These are phyloP conservation scores for Arabis alpina DNA, from an alignment of 345 rosid genomes.

Conservation along the genomic window DNA sequence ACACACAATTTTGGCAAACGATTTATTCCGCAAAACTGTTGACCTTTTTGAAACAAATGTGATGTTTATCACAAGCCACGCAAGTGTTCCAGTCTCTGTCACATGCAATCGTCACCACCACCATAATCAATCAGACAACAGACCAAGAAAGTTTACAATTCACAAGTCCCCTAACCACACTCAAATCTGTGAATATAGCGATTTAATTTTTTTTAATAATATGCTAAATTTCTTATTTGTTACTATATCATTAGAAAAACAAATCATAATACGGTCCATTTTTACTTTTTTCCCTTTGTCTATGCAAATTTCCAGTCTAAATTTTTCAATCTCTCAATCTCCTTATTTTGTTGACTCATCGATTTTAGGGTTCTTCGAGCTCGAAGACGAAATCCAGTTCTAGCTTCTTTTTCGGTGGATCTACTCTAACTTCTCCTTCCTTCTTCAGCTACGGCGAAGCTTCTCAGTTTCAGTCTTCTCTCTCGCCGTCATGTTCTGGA, in stretches of 20 bases:
- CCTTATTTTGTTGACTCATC: constrained; percentile 23
- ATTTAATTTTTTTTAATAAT: not conserved
- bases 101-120: constrained; percentile 14
- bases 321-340: constrained; percentile 9
- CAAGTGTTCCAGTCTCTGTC: not conserved
- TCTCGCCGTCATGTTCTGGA: constrained; percentile 81
- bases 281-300: constrained; percentile 24
- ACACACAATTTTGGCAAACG: constrained; percentile 2
- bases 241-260: not conserved
- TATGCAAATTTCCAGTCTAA: too few relatives aligned
- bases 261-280: not conserved
- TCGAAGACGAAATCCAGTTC: constrained; percentile 37
- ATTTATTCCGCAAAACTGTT: not conserved
- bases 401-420: too few relatives aligned
- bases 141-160: not conserved
- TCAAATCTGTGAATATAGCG: not conserved
- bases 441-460: constrained; percentile 39
- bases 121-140: not conserved
- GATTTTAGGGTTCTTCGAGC: constrained; percentile 36
- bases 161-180: not conserved
- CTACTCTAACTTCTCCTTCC: constrained; percentile 30
- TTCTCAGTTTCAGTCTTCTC: constrained; percentile 2
- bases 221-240: not conserved
- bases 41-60: constrained; percentile 6
- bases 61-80: constrained; percentile 33